These are phyloP conservation scores for Phialophora chinensis DNA, from an alignment of 2,329 filamentous ascomycete species.

Conservation along the genomic window DNA sequence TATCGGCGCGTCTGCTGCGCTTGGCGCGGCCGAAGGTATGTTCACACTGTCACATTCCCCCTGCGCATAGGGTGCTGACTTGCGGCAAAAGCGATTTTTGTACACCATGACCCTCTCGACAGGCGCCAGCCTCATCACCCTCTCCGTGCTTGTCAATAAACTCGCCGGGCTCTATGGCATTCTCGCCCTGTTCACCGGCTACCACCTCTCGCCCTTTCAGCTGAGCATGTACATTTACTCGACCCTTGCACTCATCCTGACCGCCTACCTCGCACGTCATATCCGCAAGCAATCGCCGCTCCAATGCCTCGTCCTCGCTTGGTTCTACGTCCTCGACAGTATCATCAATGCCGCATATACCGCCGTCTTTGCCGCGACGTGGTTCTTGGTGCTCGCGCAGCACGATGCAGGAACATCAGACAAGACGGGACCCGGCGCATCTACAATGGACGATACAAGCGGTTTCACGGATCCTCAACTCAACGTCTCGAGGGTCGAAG, in stretches of 20 bases:
- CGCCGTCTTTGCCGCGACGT: conserved; percentile 77
- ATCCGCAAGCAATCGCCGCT: conserved; percentile 80
- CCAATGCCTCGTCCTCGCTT: conserved; percentile 79
- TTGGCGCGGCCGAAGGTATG: conserved; percentile 57
- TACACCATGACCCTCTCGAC: conserved; percentile 85
- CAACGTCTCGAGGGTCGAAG: conserved; percentile 64
- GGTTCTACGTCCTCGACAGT: conserved; percentile 83
- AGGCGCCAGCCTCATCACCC: conserved; percentile 81
- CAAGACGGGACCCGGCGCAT: conserved; percentile 56
- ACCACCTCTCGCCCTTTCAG: conserved; percentile 79
- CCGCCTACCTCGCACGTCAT: conserved; percentile 75
- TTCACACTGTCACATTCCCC: background rate
- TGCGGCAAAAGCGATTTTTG: conserved; percentile 71
- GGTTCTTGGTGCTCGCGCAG: conserved; percentile 78
- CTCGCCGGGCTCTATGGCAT: conserved; percentile 88
- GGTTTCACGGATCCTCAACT: conserved; percentile 69
- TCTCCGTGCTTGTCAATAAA: conserved; percentile 88
- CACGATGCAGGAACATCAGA: conserved; percentile 56
- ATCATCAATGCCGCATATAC: conserved; percentile 83
- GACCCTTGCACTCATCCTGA: conserved; percentile 69
- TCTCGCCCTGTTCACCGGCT: conserved; percentile 85
- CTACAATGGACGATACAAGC: conserved; percentile 65
- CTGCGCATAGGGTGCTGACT: conserved; percentile 17
- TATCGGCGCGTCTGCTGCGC: conserved; percentile 51
- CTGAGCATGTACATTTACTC: conserved; percentile 93